Evolutionary conservation across 306 rosid species (phyloP), one percentile per base, ranked within the genome.

Genomic region (Glycine soja): DNA sequence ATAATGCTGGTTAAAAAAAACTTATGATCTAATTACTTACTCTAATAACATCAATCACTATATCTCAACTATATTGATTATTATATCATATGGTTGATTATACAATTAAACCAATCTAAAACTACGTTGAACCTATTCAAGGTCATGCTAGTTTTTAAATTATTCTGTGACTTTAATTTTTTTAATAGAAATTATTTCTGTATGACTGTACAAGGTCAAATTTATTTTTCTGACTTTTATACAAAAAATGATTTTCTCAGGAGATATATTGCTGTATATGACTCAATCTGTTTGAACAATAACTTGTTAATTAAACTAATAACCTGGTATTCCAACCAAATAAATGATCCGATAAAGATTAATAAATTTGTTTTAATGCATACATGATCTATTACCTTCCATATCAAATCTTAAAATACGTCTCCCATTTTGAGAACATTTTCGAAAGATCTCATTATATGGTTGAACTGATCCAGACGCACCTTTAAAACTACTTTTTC

Each of bases 361-460:
- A 40, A 9, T 67, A 15, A 15, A 15, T 0, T 45, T 42, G 51
- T 36, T 69, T 43, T 69, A 46, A 18, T 45, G 42, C 38, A 46
- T 53, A 40, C 4, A 40, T 40, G 43, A 3, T 40, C 43, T 6
- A 5, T 34, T 16, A 18, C 10, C 10, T 70, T 24, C 72, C 43
- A 45, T 47, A 54, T 15, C 65, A 53, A 36, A 36, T 43, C 38
- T 12, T 15, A 54, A 53, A 54, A n/a, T 47, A 4, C 51, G 63
- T 72, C 76, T 72, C 76, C 61, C 5, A 32, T 32, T 8, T 50
- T 50, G 19, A 30, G 9, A 36, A 50, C 74, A 3, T 70, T 38
- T 70, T 47, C 11, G 58, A 70, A 70, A 46, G 74, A 47, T 70
- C 18, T 0, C 76, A 50, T 48, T 71, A 32, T 50, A 24, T 58